Conservation (phyloP, 2,329 filamentous ascomycete genomes). For the Diplodia intermedia region DNA sequence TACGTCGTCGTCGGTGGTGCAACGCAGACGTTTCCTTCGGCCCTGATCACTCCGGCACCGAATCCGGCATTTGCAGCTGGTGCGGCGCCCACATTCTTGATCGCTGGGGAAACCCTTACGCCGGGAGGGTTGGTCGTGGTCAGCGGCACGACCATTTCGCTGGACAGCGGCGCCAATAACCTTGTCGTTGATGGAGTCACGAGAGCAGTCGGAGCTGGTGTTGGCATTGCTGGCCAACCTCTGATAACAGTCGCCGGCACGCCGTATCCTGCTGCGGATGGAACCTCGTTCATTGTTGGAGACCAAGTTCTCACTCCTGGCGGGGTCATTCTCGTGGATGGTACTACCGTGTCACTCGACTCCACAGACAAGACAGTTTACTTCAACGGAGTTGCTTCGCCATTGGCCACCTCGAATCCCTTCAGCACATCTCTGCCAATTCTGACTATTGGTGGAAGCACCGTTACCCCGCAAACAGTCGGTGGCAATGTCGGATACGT, state of each 20-base stretch:
- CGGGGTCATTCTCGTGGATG: conserved; percentile 34
- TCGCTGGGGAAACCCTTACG: conserved; percentile 36
- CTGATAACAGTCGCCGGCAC: conserved; percentile 35
- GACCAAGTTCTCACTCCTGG: conserved; percentile 43
- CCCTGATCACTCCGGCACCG: conserved; percentile 35
- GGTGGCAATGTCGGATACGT: background rate
- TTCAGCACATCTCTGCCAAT: conserved; percentile 35
- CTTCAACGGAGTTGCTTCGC: conserved; percentile 34
- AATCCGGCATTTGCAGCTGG: conserved; percentile 39
- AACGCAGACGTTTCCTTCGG: conserved; percentile 43
- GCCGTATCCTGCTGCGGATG: conserved; percentile 25
- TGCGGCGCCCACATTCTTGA: conserved; percentile 35
- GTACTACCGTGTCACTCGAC: conserved; percentile 34
- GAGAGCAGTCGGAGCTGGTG: conserved; percentile 30
- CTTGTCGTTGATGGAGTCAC: conserved; percentile 40
- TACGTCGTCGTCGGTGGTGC: conserved; percentile 51
- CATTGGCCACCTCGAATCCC: conserved; percentile 7
- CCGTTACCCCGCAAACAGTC: conserved; percentile 4
- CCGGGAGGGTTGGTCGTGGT: conserved; percentile 39
- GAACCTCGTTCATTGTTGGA: conserved; percentile 28
- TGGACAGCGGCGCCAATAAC: conserved; percentile 36
- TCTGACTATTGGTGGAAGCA: conserved; percentile 36
- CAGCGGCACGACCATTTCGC: conserved; percentile 38
- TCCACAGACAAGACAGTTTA: conserved; percentile 32
- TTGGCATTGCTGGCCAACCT: conserved; percentile 10